Base-by-base conservation (phyloP, 1,284 basidiomycete species). In the Cystobasidiaceae sp. region DNA sequence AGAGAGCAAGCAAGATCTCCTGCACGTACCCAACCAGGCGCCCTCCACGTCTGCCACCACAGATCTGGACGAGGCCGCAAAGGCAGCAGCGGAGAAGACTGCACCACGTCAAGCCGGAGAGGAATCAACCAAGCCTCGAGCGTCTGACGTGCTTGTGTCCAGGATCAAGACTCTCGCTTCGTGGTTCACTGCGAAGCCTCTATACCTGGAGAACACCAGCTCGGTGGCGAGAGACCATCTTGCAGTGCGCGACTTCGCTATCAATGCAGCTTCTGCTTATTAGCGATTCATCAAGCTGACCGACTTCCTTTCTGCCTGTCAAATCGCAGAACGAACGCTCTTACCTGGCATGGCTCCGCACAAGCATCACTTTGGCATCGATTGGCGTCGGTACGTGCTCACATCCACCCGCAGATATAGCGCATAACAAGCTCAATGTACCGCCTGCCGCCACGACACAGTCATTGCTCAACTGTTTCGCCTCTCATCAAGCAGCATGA, bases 291-390 rank as follows among this genome's bases (percentile, higher is more conserved):
- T n/a, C n/a, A n/a, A n/a, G n/a, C n/a, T n/a, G n/a, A n/a, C n/a
- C n/a, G n/a, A n/a, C n/a, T n/a, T n/a, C n/a, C n/a, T n/a, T n/a
- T n/a, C n/a, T n/a, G n/a, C n/a, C n/a, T 11, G 37, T 39, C 11
- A 11, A 39, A 39, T n/a, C 19, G 21, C 51, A 54, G 51, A 52
- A 34, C 25, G 28, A 62, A 30, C 48, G 60, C 17, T 43, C 60
- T 7, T 62, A 43, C 44, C 50, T 62, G 2, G 60, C 60, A n/a
- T 62, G 60, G 60, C 50, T 62, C 23, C 33, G 60, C 7, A 62
- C 76, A 13, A 74, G 72, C 15, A 62, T 78, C 19, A 65, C 63
- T 19, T 48, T 72, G 21, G 71, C 70, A 4, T 66, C 58, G 2
- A 70, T 72, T 11, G 71, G 71, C 0, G 68, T 72, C 27, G 71